Evolutionary conservation across 1,284 basidiomycete genomes (phyloP).

Genomic region (Pyrrhoderma lamaoense): DNA sequence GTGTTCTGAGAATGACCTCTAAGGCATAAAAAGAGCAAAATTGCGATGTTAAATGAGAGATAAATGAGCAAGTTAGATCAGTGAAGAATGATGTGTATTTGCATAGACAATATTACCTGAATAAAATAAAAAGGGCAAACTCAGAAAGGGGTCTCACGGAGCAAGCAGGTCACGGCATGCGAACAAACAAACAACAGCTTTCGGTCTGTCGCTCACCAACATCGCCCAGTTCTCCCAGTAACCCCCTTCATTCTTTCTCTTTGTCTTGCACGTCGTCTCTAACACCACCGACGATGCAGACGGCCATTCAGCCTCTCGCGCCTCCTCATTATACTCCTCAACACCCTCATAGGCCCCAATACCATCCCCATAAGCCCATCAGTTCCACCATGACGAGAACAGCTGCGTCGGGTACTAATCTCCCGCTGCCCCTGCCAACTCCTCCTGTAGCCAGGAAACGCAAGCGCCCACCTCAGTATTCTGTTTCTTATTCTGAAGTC

Average conservation of each 20-base stretch:
- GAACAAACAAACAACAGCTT: no score
- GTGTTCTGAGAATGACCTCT: no score
- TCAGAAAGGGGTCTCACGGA: no score
- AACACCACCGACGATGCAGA: conserved; percentile 44
- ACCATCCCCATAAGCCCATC: conserved; percentile 34
- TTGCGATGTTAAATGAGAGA: no score
- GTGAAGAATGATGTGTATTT: no score
- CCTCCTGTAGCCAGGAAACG: conserved; percentile 67
- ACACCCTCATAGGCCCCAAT: conserved; percentile 3
- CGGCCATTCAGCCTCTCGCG: conserved; percentile 54
- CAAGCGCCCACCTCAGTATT: conserved; percentile 71
- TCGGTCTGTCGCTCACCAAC: conserved; percentile 1
- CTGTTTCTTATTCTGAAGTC: conserved; percentile 76
- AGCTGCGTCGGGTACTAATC: conserved; percentile 22
- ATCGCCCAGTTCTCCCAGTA: conserved; percentile 1
- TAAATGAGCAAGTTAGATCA: no score
- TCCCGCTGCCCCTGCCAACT: conserved; percentile 41
- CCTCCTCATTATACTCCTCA: conserved; percentile 35
- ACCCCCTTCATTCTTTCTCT: conserved; percentile 2
- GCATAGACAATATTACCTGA: no score
- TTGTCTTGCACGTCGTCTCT: conserved; percentile 28
- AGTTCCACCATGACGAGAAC: conserved; percentile 21
- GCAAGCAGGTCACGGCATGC: no score
- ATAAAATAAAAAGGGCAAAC: no score
- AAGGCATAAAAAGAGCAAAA: no score